Percentiles rank a stretch among this genome's conserved stretches.
These are phyloP conservation scores for Aspergillus pseudoterreus DNA, from an alignment of 2,329 filamentous ascomycete genomes.

Conservation along the genomic window DNA sequence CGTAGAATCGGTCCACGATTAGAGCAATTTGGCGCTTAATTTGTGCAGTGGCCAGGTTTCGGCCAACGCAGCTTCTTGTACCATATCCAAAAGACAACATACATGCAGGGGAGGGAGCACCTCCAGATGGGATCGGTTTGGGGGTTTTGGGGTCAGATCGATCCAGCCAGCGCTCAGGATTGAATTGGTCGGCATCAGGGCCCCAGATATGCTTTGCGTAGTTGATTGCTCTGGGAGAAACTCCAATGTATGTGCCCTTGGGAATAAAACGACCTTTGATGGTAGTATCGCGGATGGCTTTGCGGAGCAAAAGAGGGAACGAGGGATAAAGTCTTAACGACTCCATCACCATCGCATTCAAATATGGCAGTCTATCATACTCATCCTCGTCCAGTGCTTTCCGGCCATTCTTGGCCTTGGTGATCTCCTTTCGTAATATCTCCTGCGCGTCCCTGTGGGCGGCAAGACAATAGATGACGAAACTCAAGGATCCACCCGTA, in stretches of 20 bases:
- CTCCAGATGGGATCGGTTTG: not conserved
- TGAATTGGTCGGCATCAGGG: conserved; percentile 64
- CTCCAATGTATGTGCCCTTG: conserved; percentile 63
- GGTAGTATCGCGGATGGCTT: conserved; percentile 60
- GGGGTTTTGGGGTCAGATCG: conserved; percentile 47
- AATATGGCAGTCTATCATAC: conserved; percentile 65
- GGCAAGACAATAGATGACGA: conserved; percentile 1
- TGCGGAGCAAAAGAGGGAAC: conserved; percentile 65
- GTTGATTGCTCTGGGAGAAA: conserved; percentile 66
- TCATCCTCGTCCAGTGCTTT: not conserved
- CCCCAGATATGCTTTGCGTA: conserved; percentile 67
- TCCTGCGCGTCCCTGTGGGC: not conserved
- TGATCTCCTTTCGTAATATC: not conserved
- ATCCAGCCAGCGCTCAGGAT: conserved; percentile 70
- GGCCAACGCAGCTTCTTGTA: conserved; percentile 2
- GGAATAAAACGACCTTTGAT: conserved; percentile 62
- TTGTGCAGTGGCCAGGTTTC: not conserved
- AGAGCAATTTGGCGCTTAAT: not conserved
- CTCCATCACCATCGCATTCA: conserved; percentile 72
- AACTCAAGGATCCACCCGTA: not conserved
- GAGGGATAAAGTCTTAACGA: conserved; percentile 66
- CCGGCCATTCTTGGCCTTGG: not conserved
- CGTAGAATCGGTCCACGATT: conserved; percentile 1
- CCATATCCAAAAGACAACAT: conserved; percentile 3
- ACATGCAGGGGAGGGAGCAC: not conserved